These are phyloP conservation scores for Silene latifolia DNA, from an alignment of 148 eudicot species.

Conservation along the genomic window DNA sequence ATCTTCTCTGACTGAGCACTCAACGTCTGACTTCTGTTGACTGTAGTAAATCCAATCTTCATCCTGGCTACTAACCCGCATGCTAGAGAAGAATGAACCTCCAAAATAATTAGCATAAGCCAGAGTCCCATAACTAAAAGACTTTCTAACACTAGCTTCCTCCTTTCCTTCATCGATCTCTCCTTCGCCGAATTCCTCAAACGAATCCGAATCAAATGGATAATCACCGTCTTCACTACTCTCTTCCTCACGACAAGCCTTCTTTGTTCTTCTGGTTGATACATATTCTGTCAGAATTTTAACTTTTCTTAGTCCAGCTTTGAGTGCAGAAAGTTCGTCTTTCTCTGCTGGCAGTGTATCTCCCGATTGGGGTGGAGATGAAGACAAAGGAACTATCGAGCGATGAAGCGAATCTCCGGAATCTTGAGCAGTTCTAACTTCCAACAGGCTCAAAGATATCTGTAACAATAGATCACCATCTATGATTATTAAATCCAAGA, in stretches of 20 bases:
- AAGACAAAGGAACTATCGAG: constrained; percentile 32
- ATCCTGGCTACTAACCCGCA: constrained; percentile 45
- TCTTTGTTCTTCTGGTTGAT: constrained; percentile 64
- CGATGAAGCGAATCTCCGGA: constrained; percentile 40
- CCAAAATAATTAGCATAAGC: constrained; percentile 79
- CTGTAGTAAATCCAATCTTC: constrained; percentile 84
- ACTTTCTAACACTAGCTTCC: constrained; percentile 59
- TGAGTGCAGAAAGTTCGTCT: constrained; percentile 88
- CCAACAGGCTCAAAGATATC: constrained; percentile 66
- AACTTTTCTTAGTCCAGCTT: constrained; percentile 82
- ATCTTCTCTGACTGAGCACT: constrained; percentile 58
- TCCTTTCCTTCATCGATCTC: constrained; percentile 64
- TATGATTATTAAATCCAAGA: constrained; percentile 6
- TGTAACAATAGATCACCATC: constrained; percentile 24
- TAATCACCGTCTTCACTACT: constrained; percentile 75
- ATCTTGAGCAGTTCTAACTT: constrained; percentile 60
- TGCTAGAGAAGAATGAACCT: constrained; percentile 43
- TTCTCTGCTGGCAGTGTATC: constrained; percentile 52
- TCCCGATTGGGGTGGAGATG: constrained; percentile 32
- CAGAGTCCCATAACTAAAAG: constrained; percentile 78
- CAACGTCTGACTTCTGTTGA: constrained; percentile 74
- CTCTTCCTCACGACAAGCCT: constrained; percentile 66
- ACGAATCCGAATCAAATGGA: constrained; percentile 70
- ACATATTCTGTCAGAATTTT: constrained; percentile 78
- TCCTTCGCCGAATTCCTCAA: constrained; percentile 65